Evolutionary conservation across 768 basidiomycete species (phyloP), one percentile per base, ranked within the genome.

Genomic region (Suillus clintonianus): DNA sequence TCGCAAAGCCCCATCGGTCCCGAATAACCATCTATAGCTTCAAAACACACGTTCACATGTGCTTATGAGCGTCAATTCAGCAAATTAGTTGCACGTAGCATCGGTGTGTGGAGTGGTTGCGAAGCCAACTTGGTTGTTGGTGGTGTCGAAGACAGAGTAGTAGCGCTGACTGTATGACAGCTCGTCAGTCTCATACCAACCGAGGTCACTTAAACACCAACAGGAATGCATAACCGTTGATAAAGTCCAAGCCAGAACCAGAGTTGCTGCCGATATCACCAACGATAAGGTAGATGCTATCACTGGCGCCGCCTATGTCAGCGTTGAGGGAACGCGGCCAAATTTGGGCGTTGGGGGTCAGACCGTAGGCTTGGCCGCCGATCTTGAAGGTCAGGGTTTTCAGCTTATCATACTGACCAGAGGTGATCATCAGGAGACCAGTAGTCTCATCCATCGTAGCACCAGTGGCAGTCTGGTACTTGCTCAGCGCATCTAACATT

Each of bases 111-210:
- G 0, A 0, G 81, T 81, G 42, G 54, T 71, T 1, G 82, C 83
- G 55, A 84, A 74, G 14, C 82, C 83, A 19, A 82, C 70, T 9
- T 62, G 77, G 24, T 54, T 57, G 65, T 82, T 80, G 19, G 67
- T 67, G 24, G 78, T 75, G 65, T 84, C 81, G 64, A 68, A 82
- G 15, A 83, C 71, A 60, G 74, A 74, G 65, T 83, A 83, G 73
- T 73, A 83, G 32, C 83, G 78, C 67, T 84, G 75, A 5, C 74
- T 72, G 24, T 55, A 5, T 36, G 22, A 22, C 27, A 62, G 34
- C 30, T 43, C 9, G 9, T 36, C 22, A 53, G 34, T 48, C 14
- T 32, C 0, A 27, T 47, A 60, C 22, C 54, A 63, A 19, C 17
- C 65, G 67, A 72, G 56, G 47, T 66, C 62, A 34, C 62, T 34